phyloP scores from a whole-genome alignment of 1,139 yeast species.

The Arxiozyma slooffiae region DNA sequence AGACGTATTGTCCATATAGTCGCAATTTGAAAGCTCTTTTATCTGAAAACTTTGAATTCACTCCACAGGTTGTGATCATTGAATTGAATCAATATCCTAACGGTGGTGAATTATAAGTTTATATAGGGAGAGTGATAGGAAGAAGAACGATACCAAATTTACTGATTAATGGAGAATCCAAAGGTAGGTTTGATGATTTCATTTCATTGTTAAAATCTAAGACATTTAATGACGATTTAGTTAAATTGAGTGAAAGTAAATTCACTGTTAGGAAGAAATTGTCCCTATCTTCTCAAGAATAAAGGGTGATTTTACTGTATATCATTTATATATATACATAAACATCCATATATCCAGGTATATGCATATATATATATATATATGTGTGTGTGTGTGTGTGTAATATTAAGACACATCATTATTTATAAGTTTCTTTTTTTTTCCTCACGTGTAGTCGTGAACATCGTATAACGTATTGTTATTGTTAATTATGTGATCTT shows the following conservation, averaged over 20 bases:
- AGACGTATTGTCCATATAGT: slow-evolving; percentile 68
- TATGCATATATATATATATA: no score
- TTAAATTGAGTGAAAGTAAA: slow-evolving; percentile 18
- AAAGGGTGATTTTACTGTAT: background rate
- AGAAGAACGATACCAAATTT: slow-evolving; percentile 67
- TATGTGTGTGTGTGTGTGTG: background rate
- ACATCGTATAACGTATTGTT: background rate
- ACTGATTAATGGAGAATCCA: slow-evolving; percentile 49
- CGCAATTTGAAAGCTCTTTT: slow-evolving; percentile 59
- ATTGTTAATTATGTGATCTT: no score
- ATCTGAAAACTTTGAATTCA: slow-evolving; percentile 51
- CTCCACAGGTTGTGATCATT: slow-evolving; percentile 63
- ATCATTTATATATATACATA: no score
- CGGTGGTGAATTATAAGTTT: slow-evolving; percentile 53
- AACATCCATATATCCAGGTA: no score
- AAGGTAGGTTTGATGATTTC: slow-evolving; percentile 79
- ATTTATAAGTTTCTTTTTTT: background rate
- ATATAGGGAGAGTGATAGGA: slow-evolving; percentile 47
- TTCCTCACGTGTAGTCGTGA: background rate
- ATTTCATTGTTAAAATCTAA: slow-evolving; percentile 41
- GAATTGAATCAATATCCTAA: slow-evolving; percentile 74
- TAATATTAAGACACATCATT: background rate
- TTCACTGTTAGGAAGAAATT: slow-evolving; percentile 12
- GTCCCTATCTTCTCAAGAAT: background rate
- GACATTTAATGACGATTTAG: slow-evolving; percentile 13